Base-by-base conservation (phyloP, 768 basidiomycete species). In the Tricholoma terreum region DNA sequence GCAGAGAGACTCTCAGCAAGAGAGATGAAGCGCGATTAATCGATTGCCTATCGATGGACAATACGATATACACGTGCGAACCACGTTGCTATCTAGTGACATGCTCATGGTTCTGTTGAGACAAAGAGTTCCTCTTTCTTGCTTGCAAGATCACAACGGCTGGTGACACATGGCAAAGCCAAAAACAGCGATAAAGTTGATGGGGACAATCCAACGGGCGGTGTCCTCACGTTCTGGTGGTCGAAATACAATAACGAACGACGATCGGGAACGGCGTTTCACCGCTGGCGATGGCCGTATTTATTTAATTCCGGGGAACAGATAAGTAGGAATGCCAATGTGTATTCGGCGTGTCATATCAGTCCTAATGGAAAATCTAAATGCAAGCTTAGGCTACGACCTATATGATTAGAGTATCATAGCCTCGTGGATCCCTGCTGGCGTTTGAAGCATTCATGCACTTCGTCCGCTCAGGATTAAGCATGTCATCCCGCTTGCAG, bases 21-120 rank as follows among this genome's bases (percentile, higher is more conserved):
- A 48, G 34, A 2, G 49, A 54, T 45, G 27, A 22, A 50, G 17
- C 22, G 36, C n/a, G 34, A 58, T 59, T 53, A 54, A 31, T 40
- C n/a, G 40, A 45, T 60, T 57, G 46, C 52, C 57, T 61, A 69
- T 68, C 67, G 67, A 69, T 67, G 64, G 60, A 60, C 55, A 56
- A 52, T 27, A 42, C 40, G 55, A 42, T 50, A 50, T 51, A 64
- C 69, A 69, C 67, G 68, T 66, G 68, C 62, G 57, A 21, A 53
- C 60, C 68, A 69, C 68, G 68, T 63, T 69, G 59, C 54, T 15
- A 22, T 14, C 52, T 46, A 51, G 54, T 55, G 45, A 57, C 43
- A 33, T 21, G 11, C 21, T n/a, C 12, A 30, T 36, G n/a, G 15
- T 48, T 17, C 21, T 27, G 24, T 54, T 36, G 19, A 31, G 30